phyloP scores from a whole-genome alignment of 495 filamentous ascomycete species.

The Aspergillus biplanus region DNA sequence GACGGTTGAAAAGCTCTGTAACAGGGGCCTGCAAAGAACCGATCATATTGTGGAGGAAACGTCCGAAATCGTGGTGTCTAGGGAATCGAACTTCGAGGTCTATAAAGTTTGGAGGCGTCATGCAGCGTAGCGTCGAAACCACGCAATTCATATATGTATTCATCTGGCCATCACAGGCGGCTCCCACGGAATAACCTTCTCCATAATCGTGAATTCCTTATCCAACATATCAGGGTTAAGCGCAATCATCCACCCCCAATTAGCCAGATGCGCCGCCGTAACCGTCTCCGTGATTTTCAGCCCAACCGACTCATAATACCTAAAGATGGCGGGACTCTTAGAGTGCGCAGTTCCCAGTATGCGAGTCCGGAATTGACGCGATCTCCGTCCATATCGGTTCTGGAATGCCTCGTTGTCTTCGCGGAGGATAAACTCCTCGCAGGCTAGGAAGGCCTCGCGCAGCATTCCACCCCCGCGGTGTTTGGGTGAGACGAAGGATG shows the following conservation, averaged over 20 bases:
- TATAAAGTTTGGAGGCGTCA: too few species aligned
- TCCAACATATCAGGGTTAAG: not conserved
- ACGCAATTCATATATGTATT: too few species aligned
- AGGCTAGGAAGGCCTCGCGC: not conserved
- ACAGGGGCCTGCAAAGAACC: too few species aligned
- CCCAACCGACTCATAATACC: not conserved
- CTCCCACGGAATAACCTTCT: not conserved
- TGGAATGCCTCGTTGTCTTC: not conserved
- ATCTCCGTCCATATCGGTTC: not conserved
- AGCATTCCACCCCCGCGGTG: not conserved
- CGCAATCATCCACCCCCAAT: not conserved
- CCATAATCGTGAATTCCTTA: not conserved
- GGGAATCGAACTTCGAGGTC: too few species aligned
- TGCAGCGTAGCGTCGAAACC: too few species aligned
- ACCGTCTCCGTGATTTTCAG: not conserved
- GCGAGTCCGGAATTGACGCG: not conserved
- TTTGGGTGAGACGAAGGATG: not conserved
- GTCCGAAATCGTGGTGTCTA: too few species aligned
- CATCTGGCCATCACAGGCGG: too few species aligned
- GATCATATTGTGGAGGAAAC: too few species aligned
- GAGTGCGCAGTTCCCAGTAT: not conserved
- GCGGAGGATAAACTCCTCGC: not conserved
- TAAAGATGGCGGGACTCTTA: not conserved
- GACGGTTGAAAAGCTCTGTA: too few species aligned
- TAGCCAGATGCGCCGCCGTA: not conserved